phyloP scores from a whole-genome alignment of 2,329 filamentous ascomycete species.

The Bipolaris cookei region DNA sequence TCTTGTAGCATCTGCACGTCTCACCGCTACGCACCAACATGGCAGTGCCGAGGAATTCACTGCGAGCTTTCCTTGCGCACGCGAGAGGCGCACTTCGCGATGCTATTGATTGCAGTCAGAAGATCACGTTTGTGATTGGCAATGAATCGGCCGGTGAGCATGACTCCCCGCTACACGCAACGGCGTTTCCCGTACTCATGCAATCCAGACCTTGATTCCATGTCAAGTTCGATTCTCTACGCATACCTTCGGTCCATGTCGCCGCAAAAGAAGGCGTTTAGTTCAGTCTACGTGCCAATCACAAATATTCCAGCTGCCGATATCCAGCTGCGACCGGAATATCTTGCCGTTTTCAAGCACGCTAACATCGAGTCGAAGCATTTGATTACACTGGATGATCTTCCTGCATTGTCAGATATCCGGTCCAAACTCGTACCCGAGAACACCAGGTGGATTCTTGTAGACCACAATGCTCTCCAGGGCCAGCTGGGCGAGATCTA shows the following conservation, averaged over 20 bases:
- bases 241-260: constrained; percentile 74
- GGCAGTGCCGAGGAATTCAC: constrained; percentile 54
- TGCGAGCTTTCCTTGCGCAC: constrained; percentile 55
- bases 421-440: constrained; percentile 56
- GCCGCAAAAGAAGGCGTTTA: constrained; percentile 53
- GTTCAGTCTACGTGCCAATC: constrained; percentile 71
- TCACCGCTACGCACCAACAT: constrained; percentile 37
- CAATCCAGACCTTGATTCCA: constrained; percentile 75
- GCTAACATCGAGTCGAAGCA: constrained; percentile 66
- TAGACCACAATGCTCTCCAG: constrained; percentile 79
- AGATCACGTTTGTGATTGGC: constrained; percentile 59
- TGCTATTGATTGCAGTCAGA: constrained; percentile 49
- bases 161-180: constrained; percentile 4
- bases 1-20: neutral
- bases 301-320: constrained; percentile 73
- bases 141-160: constrained; percentile 59
- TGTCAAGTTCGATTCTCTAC: constrained; percentile 74
- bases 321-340: constrained; percentile 74
- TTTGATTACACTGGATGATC: constrained; percentile 69
- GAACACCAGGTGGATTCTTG: constrained; percentile 72
- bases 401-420: constrained; percentile 60
- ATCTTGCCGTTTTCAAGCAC: constrained; percentile 67
- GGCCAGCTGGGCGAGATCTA: constrained; percentile 65
- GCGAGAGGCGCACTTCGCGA: constrained; percentile 53
- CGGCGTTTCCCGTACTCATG: constrained; percentile 15